Conservation (phyloP, 2,329 filamentous ascomycete genomes). For the Davidsoniella neocaledoniae region DNA sequence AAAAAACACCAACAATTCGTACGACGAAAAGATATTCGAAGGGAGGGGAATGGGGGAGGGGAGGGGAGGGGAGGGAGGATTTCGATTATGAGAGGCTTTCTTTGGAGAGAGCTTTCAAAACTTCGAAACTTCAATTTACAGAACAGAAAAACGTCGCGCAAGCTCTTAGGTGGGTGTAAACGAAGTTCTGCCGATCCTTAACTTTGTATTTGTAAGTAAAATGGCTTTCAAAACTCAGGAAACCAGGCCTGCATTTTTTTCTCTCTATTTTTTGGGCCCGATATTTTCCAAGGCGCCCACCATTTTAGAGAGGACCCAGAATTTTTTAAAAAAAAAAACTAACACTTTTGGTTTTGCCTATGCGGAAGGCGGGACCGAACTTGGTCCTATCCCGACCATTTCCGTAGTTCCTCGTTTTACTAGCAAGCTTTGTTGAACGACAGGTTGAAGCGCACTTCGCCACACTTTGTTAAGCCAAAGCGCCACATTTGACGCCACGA, state of each 20-base stretch:
- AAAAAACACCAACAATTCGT: conserved; percentile 5
- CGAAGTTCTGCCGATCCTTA: conserved; percentile 11
- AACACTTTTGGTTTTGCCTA: neutral
- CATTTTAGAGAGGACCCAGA: neutral
- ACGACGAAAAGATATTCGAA: conserved; percentile 1
- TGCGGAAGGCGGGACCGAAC: conserved; percentile 11
- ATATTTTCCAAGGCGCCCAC: conserved; percentile 7
- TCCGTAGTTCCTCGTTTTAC: neutral
- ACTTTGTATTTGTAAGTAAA: neutral
- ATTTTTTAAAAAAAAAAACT: neutral
- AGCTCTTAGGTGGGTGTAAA: conserved; percentile 4
- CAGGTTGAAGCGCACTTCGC: conserved; percentile 6
- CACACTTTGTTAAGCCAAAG: neutral
- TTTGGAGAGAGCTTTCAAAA: conserved; percentile 3
- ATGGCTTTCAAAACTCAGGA: no score
- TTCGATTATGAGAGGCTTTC: neutral
- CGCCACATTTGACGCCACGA: conserved; percentile 1
- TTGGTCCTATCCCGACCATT: conserved; percentile 9
- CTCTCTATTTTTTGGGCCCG: conserved; percentile 7
- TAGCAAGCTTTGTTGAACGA: neutral
- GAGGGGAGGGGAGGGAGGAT: conserved; percentile 2
- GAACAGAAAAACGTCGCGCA: conserved; percentile 11
- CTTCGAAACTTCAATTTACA: neutral
- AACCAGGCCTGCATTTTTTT: neutral
- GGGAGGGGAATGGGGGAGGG: conserved; percentile 1